Conservation (phyloP, 2,329 filamentous ascomycete species). For the Aspergillus pseudoviridinutans region DNA sequence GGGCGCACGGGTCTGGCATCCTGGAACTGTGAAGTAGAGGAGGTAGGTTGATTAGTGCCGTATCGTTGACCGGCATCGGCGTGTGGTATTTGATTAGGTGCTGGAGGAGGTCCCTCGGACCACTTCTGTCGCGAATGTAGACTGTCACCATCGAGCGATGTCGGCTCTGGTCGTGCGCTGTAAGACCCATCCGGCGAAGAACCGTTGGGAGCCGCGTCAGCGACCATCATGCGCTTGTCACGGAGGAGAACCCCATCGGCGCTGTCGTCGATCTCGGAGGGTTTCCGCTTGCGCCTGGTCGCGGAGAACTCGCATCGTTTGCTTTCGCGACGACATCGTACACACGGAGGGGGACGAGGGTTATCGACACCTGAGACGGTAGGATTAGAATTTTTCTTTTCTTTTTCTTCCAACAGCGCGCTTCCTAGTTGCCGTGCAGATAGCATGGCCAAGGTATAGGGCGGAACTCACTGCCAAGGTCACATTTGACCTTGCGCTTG, state of each 20-base stretch:
- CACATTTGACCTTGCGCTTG: slow-evolving; percentile 48
- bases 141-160: slow-evolving; percentile 21
- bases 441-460: not conserved
- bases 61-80: slow-evolving; percentile 24
- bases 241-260: slow-evolving; percentile 39
- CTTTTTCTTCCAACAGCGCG: not conserved
- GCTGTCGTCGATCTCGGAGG: slow-evolving; percentile 46
- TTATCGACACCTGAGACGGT: slow-evolving; percentile 66
- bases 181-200: slow-evolving; percentile 23
- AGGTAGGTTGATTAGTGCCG: slow-evolving; percentile 22
- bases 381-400: slow-evolving; percentile 8
- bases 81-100: slow-evolving; percentile 15
- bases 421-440: not conserved
- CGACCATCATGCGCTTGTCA: slow-evolving; percentile 51
- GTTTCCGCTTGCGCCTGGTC: slow-evolving; percentile 86
- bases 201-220: slow-evolving; percentile 37
- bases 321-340: slow-evolving; percentile 87
- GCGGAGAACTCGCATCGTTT: slow-evolving; percentile 98
- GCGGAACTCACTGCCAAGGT: slow-evolving; percentile 41
- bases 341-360: slow-evolving; percentile 88
- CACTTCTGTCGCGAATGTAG: slow-evolving; percentile 26
- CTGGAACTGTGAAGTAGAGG: slow-evolving; percentile 17
- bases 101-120: slow-evolving; percentile 25
- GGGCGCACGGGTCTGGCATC: slow-evolving; percentile 24
- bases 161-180: slow-evolving; percentile 23